Conservation (phyloP, 2,329 filamentous ascomycete species). For the Trichoderma koningiopsis region DNA sequence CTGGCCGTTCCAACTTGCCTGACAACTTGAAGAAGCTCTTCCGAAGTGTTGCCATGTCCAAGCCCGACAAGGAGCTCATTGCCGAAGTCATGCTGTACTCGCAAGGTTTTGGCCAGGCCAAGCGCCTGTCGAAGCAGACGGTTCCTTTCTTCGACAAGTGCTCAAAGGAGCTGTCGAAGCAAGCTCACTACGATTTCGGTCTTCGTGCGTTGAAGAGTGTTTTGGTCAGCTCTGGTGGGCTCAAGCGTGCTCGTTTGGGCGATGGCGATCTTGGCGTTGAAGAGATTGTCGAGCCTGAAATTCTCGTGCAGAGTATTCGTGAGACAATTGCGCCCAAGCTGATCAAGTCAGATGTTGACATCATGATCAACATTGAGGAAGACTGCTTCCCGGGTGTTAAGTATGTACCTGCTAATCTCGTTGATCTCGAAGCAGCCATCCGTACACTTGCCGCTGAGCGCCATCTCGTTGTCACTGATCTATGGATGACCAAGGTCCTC, state of each 20-base stretch:
- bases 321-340: conserved; percentile 98
- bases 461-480: conserved; percentile 85
- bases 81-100: conserved; percentile 99
- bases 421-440: conserved; percentile 78
- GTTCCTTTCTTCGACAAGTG: conserved; percentile 99
- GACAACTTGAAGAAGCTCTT: conserved; percentile 99
- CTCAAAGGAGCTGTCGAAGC: conserved; percentile 78
- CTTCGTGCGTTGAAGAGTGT: conserved; percentile 98
- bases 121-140: conserved; percentile 88
- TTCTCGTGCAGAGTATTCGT: conserved; percentile 96
- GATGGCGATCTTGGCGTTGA: conserved; percentile 63
- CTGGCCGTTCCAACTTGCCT: conserved; percentile 93
- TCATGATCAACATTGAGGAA: conserved; percentile 80
- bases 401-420: conserved; percentile 87
- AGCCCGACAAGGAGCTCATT: conserved; percentile 98
- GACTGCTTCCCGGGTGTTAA: conserved; percentile 89
- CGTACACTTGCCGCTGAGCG: conserved; percentile 79
- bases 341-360: conserved; percentile 86
- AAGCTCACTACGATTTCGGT: conserved; percentile 98
- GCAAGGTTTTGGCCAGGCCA: conserved; percentile 96
- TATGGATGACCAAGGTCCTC: conserved; percentile 96
- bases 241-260: conserved; percentile 80
- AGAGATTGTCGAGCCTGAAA: conserved; percentile 86
- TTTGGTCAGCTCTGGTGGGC: conserved; percentile 91
- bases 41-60: conserved; percentile 99